These are phyloP conservation scores for Remersonia thermophila DNA, from an alignment of 2,329 filamentous ascomycete species.

Conservation along the genomic window DNA sequence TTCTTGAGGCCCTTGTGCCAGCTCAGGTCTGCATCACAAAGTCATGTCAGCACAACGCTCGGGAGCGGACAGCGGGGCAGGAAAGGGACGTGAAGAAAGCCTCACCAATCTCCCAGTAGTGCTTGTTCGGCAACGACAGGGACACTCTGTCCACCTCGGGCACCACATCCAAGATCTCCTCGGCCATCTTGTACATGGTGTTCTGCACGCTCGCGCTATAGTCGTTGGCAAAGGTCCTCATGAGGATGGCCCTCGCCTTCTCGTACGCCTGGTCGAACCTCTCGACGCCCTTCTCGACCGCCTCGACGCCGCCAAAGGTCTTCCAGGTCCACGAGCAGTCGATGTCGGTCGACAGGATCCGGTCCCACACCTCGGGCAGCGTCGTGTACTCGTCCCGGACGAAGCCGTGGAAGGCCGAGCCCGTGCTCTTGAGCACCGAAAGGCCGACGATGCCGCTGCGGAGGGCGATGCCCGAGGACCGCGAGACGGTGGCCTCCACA, in stretches of 20 bases:
- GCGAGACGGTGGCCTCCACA: conserved; percentile 59
- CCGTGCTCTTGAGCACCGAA: conserved; percentile 89
- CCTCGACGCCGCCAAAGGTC: conserved; percentile 50
- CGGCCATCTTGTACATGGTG: conserved; percentile 98
- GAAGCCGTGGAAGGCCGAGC: conserved; percentile 91
- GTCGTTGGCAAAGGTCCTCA: conserved; percentile 83
- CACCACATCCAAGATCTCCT: conserved; percentile 66
- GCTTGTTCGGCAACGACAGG: conserved; percentile 91
- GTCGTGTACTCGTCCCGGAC: conserved; percentile 88
- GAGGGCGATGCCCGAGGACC: conserved; percentile 60
- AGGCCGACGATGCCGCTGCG: conserved; percentile 69
- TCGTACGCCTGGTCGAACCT: conserved; percentile 72
- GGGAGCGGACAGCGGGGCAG: too few relatives aligned
- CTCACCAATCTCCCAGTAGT: conserved; percentile 92
- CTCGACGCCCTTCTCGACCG: conserved; percentile 50
- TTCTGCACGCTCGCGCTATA: conserved; percentile 86
- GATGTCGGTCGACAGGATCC: conserved; percentile 88
- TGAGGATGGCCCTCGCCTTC: conserved; percentile 69
- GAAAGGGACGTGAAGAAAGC: conserved; percentile 14
- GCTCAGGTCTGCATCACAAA: conserved; percentile 58
- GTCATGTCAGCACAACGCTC: not conserved
- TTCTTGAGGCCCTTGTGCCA: conserved; percentile 97
- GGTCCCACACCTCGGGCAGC: conserved; percentile 81
- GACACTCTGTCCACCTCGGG: conserved; percentile 61
- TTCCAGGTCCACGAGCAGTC: conserved; percentile 82